A percentile compares a stretch with the other conserved stretches of the same genome.
Conservation (phyloP, 768 basidiomycete species). For the Dentipellis fragilis region DNA sequence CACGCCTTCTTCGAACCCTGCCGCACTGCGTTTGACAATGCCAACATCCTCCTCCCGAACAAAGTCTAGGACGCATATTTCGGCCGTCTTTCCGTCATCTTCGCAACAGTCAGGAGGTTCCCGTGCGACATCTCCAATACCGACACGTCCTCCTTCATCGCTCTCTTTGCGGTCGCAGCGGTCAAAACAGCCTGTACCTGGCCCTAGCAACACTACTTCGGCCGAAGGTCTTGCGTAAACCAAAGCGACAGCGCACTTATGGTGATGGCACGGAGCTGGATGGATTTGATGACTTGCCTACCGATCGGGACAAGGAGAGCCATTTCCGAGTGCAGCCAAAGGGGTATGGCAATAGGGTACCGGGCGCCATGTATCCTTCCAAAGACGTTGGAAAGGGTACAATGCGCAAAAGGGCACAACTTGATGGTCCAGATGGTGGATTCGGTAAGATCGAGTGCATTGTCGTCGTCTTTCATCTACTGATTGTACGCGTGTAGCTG, state of each 20-base stretch:
- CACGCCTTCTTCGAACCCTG: conserved; percentile 71
- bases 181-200: conserved; percentile 12
- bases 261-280: conserved; percentile 90
- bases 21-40: conserved; percentile 77
- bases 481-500: background rate
- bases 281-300: conserved; percentile 76
- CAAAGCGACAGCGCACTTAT: conserved; percentile 67
- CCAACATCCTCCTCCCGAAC: conserved; percentile 65
- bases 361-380: conserved; percentile 37
- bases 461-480: conserved; percentile 19
- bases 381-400: conserved; percentile 43
- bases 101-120: conserved; percentile 17
- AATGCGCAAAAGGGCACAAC: conserved; percentile 43
- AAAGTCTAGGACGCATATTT: conserved; percentile 66
- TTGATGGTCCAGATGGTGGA: conserved; percentile 31
- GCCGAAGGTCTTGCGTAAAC: conserved; percentile 64
- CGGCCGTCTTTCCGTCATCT: conserved; percentile 57
- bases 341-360: conserved; percentile 52
- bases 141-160: conserved; percentile 48
- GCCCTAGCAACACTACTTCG: conserved; percentile 33
- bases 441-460: conserved; percentile 17
- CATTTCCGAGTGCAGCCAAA: conserved; percentile 70
- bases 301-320: conserved; percentile 75
- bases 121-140: conserved; percentile 49
- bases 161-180: conserved; percentile 32